Conservation (phyloP, 306 rosid genomes). For the Canavalia ensiformis region DNA sequence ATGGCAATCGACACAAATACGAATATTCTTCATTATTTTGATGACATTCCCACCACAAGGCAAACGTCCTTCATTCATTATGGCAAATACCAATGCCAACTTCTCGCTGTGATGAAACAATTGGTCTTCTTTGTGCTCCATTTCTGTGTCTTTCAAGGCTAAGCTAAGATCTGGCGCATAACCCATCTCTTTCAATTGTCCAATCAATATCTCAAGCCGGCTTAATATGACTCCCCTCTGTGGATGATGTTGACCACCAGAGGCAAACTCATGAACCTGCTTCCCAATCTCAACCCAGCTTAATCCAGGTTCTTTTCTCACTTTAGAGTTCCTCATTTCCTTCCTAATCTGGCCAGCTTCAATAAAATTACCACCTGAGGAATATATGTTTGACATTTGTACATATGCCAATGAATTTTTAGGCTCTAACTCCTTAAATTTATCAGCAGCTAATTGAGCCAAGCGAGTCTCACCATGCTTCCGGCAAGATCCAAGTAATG, state of each 20-base stretch:
- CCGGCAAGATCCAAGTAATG: constrained; percentile 88
- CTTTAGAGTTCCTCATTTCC: constrained; percentile 77
- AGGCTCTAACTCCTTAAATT: constrained; percentile 74
- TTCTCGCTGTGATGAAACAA: constrained; percentile 87
- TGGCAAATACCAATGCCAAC: constrained; percentile 80
- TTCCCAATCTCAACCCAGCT: constrained; percentile 87
- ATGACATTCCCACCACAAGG: constrained; percentile 51
- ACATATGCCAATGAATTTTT: constrained; percentile 74
- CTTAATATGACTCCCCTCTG: constrained; percentile 57
- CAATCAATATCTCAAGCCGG: constrained; percentile 68
- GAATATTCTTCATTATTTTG: constrained; percentile 88
- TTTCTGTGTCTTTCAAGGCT: constrained; percentile 74
- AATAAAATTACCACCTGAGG: constrained; percentile 64
- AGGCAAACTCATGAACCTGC: constrained; percentile 81
- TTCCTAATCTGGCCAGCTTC: constrained; percentile 74
- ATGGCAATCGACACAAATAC: constrained; percentile 92
- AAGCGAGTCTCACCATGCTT: constrained; percentile 74
- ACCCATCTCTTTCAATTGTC: constrained; percentile 77
- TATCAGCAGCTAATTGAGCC: constrained; percentile 82
- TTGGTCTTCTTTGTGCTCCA: constrained; percentile 87
- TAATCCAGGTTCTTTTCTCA: constrained; percentile 88
- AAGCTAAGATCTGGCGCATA: constrained; percentile 78
- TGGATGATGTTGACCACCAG: constrained; percentile 77
- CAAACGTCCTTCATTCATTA: constrained; percentile 66
- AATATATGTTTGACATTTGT: constrained; percentile 86